Base-by-base conservation (phyloP, 768 basidiomycete genomes). In the Ramaria sp. region DNA sequence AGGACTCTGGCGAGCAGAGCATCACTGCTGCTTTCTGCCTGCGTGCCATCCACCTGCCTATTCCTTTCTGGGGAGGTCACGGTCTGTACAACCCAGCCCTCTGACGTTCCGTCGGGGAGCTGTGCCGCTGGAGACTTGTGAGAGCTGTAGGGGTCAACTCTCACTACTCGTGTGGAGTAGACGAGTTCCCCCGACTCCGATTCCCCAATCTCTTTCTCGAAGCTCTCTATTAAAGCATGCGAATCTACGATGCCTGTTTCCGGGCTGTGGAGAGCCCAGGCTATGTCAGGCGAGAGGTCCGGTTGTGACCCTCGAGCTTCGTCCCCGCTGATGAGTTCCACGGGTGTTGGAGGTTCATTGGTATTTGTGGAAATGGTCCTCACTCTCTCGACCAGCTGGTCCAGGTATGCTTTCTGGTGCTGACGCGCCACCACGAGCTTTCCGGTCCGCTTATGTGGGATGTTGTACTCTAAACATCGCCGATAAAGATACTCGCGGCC, bases 161-260 rank as follows among this genome's bases (percentile, higher is more conserved):
- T 81, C 17, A 95, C 91, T 31, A 90, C 90, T 17, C 76, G 76
- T 0, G 93, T 95, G 4, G 83, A 82, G 63, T 83, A 86, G 1
- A 84, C 87, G 10, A 96, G 71, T 51, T 85, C 78, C 6, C 83
- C 85, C 13, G 69, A 74, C 39, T 83, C 85, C 2, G 83, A 79
- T 6, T 91, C 84, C 17, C 71, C 68, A 53, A 98, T 82, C 53
- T 96, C 90, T 63, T 77, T 79, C 67, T 94, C 92, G 51, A 98
- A 71, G 60, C 81, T 82, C 64, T 82, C 77, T 82, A 97, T 90
- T 53, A 94, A 71, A 4, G 80, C 67, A 72, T 95, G 91, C 0
- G 90, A 88, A 68, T 94, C 87, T 0, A 98, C 69, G 59, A 98
- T 94, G 1, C 96, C 96, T 0, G 93, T 94, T 64, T 84, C 81